Evolutionary conservation across 176 grass and related monocot genomes (phyloP).

Genomic region (Paspalum vaginatum): DNA sequence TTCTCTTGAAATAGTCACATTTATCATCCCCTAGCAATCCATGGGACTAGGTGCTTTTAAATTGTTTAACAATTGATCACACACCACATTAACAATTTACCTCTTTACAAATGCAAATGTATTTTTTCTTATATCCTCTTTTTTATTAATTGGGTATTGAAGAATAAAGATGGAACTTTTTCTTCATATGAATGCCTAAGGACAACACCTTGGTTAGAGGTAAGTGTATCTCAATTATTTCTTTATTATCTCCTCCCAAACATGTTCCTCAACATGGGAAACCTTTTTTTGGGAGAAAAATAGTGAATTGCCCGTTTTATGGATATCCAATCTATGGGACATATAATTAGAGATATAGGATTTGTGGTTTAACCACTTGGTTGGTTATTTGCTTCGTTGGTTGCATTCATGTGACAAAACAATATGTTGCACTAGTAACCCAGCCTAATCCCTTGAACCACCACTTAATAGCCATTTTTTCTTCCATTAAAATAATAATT

Average conservation of each 20-base stretch:
- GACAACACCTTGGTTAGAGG: conserved; percentile 45
- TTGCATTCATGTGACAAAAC: too few relatives aligned
- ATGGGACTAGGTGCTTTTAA: background rate
- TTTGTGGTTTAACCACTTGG: too few relatives aligned
- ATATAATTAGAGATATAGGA: too few relatives aligned
- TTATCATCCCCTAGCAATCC: background rate
- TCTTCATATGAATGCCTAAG: conserved; percentile 40
- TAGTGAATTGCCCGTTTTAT: too few relatives aligned
- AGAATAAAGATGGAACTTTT: conserved; percentile 45
- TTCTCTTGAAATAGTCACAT: background rate
- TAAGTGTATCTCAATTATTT: background rate
- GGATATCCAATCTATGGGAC: too few relatives aligned
- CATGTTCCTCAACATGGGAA: too few relatives aligned
- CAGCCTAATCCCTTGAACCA: too few relatives aligned
- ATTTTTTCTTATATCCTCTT: background rate
- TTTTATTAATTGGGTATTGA: background rate
- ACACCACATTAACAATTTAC: background rate
- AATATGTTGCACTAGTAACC: too few relatives aligned
- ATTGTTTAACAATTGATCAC: background rate
- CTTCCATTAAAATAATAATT: too few relatives aligned
- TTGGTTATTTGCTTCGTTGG: too few relatives aligned
- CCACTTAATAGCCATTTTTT: too few relatives aligned
- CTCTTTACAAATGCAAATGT: background rate
- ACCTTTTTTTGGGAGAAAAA: too few relatives aligned
- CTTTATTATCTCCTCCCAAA: background rate